Evolutionary conservation across 257 asterid species (phyloP).

Genomic region (Primulina eburnea): DNA sequence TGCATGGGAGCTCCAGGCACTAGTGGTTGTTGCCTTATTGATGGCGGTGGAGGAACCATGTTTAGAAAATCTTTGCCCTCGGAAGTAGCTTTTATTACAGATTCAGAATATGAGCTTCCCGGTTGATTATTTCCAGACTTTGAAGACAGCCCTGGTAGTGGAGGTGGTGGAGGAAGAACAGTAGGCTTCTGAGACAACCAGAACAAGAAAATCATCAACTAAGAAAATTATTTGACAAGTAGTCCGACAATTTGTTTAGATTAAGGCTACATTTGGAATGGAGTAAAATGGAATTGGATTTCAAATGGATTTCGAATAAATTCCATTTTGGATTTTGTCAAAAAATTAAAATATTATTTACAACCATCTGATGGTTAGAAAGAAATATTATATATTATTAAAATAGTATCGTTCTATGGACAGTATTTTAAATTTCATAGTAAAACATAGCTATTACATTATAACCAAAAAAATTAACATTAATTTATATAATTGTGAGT

Average conservation of each 20-base stretch:
- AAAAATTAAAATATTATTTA: no score
- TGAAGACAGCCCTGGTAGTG: conserved; percentile 49
- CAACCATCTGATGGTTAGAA: neutral
- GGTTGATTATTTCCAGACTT: conserved; percentile 37
- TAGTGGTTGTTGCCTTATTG: conserved; percentile 55
- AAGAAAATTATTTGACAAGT: neutral
- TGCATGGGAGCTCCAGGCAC: conserved; percentile 52
- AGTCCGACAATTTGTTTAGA: conserved; percentile 1
- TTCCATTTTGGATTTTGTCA: neutral
- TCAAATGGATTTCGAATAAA: no score
- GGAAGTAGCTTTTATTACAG: conserved; percentile 44
- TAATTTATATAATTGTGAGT: no score
- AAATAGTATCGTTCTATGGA: neutral
- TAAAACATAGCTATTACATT: neutral
- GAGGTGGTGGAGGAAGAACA: conserved; percentile 75
- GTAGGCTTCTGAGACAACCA: conserved; percentile 46
- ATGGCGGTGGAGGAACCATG: conserved; percentile 80
- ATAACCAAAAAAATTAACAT: neutral
- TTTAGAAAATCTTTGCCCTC: conserved; percentile 53
- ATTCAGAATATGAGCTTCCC: conserved; percentile 55
- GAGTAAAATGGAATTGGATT: no score
- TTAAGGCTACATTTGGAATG: neutral
- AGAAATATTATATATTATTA: no score
- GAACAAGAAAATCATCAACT: conserved; percentile 26
- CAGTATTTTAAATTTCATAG: neutral